Percentiles rank a stretch among this genome's conserved stretches.
Evolutionary conservation across 2,329 filamentous ascomycete species (phyloP).

Genomic region (Capronia epimyces): DNA sequence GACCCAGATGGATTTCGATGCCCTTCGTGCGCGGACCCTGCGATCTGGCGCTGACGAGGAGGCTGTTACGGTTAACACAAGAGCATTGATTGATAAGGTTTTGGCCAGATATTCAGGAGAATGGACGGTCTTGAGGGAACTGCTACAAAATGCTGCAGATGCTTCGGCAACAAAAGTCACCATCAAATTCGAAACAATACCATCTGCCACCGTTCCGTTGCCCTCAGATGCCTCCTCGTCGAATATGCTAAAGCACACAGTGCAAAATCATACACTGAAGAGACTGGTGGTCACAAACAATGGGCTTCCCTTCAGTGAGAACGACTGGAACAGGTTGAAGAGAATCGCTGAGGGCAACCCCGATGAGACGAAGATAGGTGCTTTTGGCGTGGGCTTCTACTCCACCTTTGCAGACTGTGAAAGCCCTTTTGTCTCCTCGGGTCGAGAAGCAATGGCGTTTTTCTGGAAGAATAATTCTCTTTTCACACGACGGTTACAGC

Average conservation of each 20-base stretch:
- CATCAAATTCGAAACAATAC: slow-evolving; percentile 86
- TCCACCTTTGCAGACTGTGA: slow-evolving; percentile 98
- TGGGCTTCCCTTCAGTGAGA: slow-evolving; percentile 77
- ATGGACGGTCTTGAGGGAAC: slow-evolving; percentile 79
- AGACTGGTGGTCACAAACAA: slow-evolving; percentile 90
- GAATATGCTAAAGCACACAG: slow-evolving; percentile 71
- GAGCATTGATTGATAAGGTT: slow-evolving; percentile 95
- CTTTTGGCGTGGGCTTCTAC: slow-evolving; percentile 97
- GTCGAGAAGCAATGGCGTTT: slow-evolving; percentile 90
- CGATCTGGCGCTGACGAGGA: slow-evolving; percentile 84
- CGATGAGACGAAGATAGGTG: slow-evolving; percentile 97
- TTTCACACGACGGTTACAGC: slow-evolving; percentile 78
- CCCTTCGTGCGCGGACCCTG: slow-evolving; percentile 81
- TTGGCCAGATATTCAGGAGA: slow-evolving; percentile 94
- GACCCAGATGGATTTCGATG: slow-evolving; percentile 45
- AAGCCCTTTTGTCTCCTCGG: slow-evolving; percentile 92
- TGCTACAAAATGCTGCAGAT: slow-evolving; percentile 98
- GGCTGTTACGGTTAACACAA: slow-evolving; percentile 94
- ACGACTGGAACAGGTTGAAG: slow-evolving; percentile 90
- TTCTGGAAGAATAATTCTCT: slow-evolving; percentile 99
- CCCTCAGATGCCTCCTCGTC: slow-evolving; percentile 62
- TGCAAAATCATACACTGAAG: slow-evolving; percentile 78
- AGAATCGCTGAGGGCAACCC: slow-evolving; percentile 98
- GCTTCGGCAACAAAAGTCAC: slow-evolving; percentile 83
- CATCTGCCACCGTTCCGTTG: slow-evolving; percentile 69